Conservation (phyloP, 2,329 filamentous ascomycete species). For the Xylariaceae sp. region DNA sequence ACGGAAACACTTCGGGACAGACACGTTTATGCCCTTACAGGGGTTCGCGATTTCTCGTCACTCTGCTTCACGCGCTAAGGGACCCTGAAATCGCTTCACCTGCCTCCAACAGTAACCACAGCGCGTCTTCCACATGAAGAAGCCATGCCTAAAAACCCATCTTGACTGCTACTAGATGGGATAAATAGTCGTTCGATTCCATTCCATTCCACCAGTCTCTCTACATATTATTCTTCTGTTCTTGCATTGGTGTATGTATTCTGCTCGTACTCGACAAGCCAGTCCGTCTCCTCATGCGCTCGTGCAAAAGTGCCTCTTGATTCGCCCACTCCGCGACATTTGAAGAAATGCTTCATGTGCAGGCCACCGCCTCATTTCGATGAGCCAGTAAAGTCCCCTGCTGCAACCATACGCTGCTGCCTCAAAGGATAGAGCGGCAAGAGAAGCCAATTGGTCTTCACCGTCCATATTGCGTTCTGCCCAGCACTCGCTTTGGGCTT, state of each 20-base stretch:
- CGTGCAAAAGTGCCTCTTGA: neutral
- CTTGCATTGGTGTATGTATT: neutral
- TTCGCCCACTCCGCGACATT: neutral
- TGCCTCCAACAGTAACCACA: too few species aligned
- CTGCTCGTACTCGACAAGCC: neutral
- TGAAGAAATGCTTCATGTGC: neutral
- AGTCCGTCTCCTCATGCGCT: neutral
- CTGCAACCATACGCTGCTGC: neutral
- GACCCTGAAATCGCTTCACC: too few species aligned
- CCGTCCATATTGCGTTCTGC: neutral
- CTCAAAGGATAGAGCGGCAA: neutral
- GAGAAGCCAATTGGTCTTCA: neutral
- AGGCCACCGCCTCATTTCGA: neutral
- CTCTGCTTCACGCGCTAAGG: too few species aligned
- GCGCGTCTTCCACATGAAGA: too few species aligned
- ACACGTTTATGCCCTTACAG: too few species aligned
- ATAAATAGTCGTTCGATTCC: too few species aligned
- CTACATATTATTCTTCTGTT: too few species aligned
- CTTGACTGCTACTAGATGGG: too few species aligned
- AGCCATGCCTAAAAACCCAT: too few species aligned
- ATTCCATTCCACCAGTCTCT: too few species aligned
- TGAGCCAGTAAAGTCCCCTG: neutral
- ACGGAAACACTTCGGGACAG: too few species aligned
- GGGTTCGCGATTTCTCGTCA: too few species aligned
- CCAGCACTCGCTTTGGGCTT: neutral